Base-by-base conservation (phyloP, 257 asterid species). In the Capsicum pubescens region DNA sequence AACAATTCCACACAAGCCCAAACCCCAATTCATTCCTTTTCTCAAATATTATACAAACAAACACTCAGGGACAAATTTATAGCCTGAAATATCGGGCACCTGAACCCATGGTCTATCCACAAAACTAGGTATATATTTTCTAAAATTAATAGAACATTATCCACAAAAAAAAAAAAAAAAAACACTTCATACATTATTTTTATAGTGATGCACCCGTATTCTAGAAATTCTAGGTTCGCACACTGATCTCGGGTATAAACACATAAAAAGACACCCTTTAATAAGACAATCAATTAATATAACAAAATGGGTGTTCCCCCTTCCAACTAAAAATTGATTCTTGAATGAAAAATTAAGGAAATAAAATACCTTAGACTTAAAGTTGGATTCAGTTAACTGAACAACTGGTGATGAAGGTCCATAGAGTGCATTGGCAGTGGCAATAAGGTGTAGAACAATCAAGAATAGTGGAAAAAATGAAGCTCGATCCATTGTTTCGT, bases 361-460 rank as follows among this genome's bases (percentile, higher is more conserved):
- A 26, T 26, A 26, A 26, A 10, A 46, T 84, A 97, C 99, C 97
- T 97, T 97, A 83, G 99, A 93, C 88, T 97, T 93, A 90, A 97
- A 95, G 85, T 95, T 95, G 88, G 93, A 91, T 6, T 98, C 95
- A 86, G 85, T 97, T 44, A 97, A 87, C 94, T 93, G 99, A 91
- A 95, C 59, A 86, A 95, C 99, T 56, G 98, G 98, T 36, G 99
- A 93, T 0, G 98, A 92, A 8, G 97, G 91, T 32, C 92, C 95
- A 85, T 95, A 95, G 84, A 95, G 83, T 17, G 98, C 96, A 88
- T 87, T 80, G 35, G 86, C 97, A 59, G 90, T 87, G 12, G 88
- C 90, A 69, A 90, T 52, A 81, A 91, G 83, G 84, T 61, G 76
- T 16, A 87, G 16, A 14, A 42, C 50, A 21, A 90, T 39, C 57